phyloP scores from a whole-genome alignment of 2,329 filamentous ascomycete genomes.

The Stemphylium vesicarium region DNA sequence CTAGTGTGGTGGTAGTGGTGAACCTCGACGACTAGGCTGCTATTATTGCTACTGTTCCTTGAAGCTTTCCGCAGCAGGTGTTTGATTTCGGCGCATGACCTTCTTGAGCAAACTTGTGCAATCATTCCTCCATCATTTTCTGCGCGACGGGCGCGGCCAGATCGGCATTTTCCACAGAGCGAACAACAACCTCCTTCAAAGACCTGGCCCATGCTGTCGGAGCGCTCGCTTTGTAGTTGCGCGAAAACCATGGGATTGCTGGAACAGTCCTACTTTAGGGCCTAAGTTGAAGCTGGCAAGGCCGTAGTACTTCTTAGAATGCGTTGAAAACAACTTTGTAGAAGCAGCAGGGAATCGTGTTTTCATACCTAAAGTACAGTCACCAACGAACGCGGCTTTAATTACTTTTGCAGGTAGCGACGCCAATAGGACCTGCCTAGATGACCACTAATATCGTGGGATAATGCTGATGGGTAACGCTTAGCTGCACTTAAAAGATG shows the following conservation, averaged over 20 bases:
- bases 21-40: constrained; percentile 9
- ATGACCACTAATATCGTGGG: no score
- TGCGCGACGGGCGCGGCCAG: not conserved
- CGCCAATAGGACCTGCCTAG: no score
- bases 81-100: constrained; percentile 7
- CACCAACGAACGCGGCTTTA: not conserved
- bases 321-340: not conserved
- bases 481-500: not conserved
- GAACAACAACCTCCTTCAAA: constrained; percentile 1
- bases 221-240: not conserved
- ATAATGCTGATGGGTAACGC: not conserved
- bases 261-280: not conserved
- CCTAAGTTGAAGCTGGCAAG: not conserved
- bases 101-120: constrained; percentile 10
- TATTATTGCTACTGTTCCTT: constrained; percentile 3
- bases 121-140: constrained; percentile 3
- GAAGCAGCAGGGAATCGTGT: not conserved
- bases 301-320: not conserved
- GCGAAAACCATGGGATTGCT: not conserved
- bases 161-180: constrained; percentile 7
- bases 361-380: constrained; percentile 3
- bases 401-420: not conserved
- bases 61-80: not conserved
- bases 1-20: constrained; percentile 11
- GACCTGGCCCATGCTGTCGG: not conserved